Evolutionary conservation across 805 yeast genomes (phyloP).

Genomic region (Suhomyces tanzawaensis): DNA sequence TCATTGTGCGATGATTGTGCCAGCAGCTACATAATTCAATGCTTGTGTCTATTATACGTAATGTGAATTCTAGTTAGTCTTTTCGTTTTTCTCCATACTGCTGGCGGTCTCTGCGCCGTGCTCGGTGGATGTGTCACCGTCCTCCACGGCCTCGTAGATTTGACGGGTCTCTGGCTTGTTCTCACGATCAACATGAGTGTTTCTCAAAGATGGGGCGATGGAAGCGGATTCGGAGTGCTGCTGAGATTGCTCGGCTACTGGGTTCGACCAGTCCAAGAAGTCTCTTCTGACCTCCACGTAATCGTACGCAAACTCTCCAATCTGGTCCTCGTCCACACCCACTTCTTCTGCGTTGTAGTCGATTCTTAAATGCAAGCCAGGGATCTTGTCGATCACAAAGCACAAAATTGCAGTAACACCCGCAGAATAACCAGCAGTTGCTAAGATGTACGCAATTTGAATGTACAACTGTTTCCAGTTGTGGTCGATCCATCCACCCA

Average conservation of each 20-base stretch:
- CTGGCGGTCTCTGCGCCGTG: conserved; percentile 1
- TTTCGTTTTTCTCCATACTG: conserved; percentile 2
- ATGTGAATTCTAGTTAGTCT: conserved; percentile 1
- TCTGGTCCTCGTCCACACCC: conserved; percentile 95
- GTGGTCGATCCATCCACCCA: conserved; percentile 90
- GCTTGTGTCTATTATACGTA: too few relatives aligned
- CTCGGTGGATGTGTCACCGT: conserved; percentile 4
- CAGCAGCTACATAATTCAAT: not conserved
- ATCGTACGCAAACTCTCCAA: conserved; percentile 98
- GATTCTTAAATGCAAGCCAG: conserved; percentile 78
- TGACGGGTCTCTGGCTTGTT: not conserved
- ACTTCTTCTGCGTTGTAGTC: conserved; percentile 79
- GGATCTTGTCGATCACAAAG: conserved; percentile 69
- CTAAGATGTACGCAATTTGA: conserved; percentile 80
- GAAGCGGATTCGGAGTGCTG: conserved; percentile 1
- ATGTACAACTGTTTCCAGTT: conserved; percentile 90
- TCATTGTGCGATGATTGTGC: too few relatives aligned
- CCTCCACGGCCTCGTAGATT: conserved; percentile 5
- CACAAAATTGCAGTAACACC: conserved; percentile 79
- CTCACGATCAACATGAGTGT: conserved; percentile 2
- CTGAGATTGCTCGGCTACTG: conserved; percentile 12
- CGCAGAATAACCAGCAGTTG: conserved; percentile 69
- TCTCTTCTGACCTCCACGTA: conserved; percentile 96
- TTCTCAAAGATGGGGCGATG: conserved; percentile 1
- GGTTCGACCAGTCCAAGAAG: conserved; percentile 57